Evolutionary conservation across 2,329 filamentous ascomycete genomes (phyloP).

Genomic region (Seiridium cupressi): DNA sequence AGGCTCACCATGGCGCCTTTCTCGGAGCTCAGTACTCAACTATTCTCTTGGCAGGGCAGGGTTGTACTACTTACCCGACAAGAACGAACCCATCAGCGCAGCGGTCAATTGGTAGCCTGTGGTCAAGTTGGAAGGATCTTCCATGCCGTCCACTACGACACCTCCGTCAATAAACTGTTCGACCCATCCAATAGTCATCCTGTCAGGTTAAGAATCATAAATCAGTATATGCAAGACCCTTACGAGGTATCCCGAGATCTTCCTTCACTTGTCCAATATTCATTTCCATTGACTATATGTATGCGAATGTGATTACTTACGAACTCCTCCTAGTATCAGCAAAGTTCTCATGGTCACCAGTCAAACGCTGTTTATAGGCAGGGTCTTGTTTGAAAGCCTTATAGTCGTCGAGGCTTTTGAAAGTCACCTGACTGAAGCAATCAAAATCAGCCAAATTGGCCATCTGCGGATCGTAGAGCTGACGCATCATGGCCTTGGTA

Average conservation of each 20-base stretch:
- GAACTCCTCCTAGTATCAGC: conserved; percentile 44
- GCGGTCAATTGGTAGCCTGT: too few species aligned
- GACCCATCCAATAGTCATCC: conserved; percentile 47
- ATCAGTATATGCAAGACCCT: too few species aligned
- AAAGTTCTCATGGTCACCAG: conserved; percentile 46
- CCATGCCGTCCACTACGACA: background rate
- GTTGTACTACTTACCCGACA: too few species aligned
- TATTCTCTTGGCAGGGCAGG: too few species aligned
- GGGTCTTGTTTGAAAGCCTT: conserved; percentile 46
- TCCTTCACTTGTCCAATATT: too few species aligned
- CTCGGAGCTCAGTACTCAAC: too few species aligned
- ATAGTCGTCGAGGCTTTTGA: conserved; percentile 41
- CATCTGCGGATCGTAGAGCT: conserved; percentile 44
- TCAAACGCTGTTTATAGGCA: conserved; percentile 42
- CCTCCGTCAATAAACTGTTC: conserved; percentile 25
- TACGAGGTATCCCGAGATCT: too few species aligned
- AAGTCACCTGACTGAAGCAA: conserved; percentile 47
- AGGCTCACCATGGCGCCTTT: conserved; percentile 15
- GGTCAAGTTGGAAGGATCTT: too few species aligned
- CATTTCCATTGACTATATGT: background rate
- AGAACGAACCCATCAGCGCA: too few species aligned
- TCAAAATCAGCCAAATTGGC: conserved; percentile 44
- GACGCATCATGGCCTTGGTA: conserved; percentile 36
- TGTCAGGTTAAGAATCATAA: conserved; percentile 18
- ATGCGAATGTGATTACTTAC: background rate